A percentile compares a stretch with the other conserved stretches of the same genome.
Evolutionary conservation across 179 eudicot genomes (phyloP).

Genomic region (Beta macrorhiza): DNA sequence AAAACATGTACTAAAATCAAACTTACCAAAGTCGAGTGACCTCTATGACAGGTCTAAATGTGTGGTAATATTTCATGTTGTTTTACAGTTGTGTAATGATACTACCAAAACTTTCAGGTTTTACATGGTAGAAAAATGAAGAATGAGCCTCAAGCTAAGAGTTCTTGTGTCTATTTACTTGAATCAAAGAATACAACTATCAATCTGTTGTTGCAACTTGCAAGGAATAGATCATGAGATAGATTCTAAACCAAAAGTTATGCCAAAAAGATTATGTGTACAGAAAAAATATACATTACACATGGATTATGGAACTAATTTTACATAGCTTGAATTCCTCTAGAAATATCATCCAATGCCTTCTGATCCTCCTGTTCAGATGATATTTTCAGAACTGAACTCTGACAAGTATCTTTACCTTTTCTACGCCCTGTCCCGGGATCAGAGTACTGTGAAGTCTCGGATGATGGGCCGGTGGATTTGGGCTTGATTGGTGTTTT

Average conservation of each 20-base stretch:
- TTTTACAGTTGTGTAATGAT: too few species aligned
- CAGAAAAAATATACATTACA: slow-evolving; percentile 15
- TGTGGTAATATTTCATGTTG: too few species aligned
- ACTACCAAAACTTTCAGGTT: background rate
- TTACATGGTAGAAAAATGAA: background rate
- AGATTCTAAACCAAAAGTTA: slow-evolving; percentile 9
- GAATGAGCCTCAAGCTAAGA: background rate
- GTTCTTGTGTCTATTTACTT: slow-evolving; percentile 10
- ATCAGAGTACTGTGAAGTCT: background rate
- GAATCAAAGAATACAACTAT: slow-evolving; percentile 16
- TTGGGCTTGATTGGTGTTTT: background rate
- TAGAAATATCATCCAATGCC: slow-evolving; percentile 17
- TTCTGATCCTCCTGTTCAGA: slow-evolving; percentile 4
- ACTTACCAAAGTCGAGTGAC: too few species aligned
- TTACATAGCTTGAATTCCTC: slow-evolving; percentile 11
- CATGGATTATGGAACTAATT: background rate
- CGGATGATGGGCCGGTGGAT: background rate
- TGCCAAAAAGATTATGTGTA: background rate
- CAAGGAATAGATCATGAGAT: background rate
- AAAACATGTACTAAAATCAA: too few species aligned
- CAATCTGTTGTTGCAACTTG: slow-evolving; percentile 8
- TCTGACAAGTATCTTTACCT: slow-evolving; percentile 9
- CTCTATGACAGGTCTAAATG: too few species aligned
- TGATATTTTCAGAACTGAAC: slow-evolving; percentile 5
- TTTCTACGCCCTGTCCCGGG: background rate